Evolutionary conservation across 1,284 basidiomycete species (phyloP), one percentile per base, ranked within the genome.

Genomic region (Fereydounia khargensis): DNA sequence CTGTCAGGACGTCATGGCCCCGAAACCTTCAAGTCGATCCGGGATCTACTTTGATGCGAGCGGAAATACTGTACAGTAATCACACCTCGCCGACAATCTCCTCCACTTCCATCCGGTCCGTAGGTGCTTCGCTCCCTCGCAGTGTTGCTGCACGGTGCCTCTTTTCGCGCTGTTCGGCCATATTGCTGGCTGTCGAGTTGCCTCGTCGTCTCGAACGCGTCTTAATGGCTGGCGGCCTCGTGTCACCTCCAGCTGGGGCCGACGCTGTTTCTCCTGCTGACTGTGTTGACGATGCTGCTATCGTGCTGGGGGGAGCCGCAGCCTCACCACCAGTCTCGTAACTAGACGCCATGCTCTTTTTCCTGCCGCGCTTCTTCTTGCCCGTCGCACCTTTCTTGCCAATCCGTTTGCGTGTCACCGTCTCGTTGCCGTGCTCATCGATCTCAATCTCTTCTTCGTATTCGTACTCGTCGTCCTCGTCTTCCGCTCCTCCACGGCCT

Each of bases 381-480:
- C 40, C 42, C 10, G 20, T 38, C 16, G 16, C 34, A 24, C 42
- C 35, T 13, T 63, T 62, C 44, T 48, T 57, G 13, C 55, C 48
- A 39, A 55, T 17, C 23, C 49, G 39, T n/a, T 51, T 39, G 6
- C 51, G 41, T 10, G 50, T 50, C 17, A 59, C 46, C 40, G 52
- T 51, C 31, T 64, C 61, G 32, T 49, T 61, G 16, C 57, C 61
- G 27, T 52, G 35, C n/a, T 60, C 57, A 17, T 65, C 61, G 25
- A 61, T 47, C 43, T 65, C 63, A 17, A 68, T 54, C 24, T 54
- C 54, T 23, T 66, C 54, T 31, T 63, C 63, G 35, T 68, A 48
- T 38, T 57, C 57, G 34, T 54, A 54, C 11, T 44, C 50, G 33
- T 60, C 61, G 21, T 62, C 53, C 24, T 42, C 62, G 16, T 57